Conservation (phyloP, 257 asterid genomes). For the Cynanchum wilfordii region DNA sequence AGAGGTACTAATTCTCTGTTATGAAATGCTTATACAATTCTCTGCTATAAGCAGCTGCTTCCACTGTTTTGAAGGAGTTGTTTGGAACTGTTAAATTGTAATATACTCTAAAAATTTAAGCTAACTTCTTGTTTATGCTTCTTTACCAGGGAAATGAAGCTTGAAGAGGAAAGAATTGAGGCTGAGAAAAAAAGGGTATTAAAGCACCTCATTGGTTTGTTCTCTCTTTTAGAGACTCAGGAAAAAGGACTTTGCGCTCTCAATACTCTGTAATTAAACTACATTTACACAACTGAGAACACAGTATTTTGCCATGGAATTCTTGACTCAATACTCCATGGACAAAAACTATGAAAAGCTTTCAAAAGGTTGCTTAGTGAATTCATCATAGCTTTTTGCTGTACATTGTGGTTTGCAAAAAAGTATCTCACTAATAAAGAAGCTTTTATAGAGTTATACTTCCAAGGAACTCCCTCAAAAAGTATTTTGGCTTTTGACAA, state of each 20-base stretch:
- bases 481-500: background rate
- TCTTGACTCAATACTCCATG: background rate
- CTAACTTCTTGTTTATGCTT: slow-evolving; percentile 9
- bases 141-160: slow-evolving; percentile 89
- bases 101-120: background rate
- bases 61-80: background rate
- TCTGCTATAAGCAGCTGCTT: background rate
- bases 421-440: background rate
- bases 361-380: background rate
- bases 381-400: background rate
- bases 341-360: background rate
- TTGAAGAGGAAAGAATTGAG: slow-evolving; percentile 94
- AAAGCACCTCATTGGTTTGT: slow-evolving; percentile 7
- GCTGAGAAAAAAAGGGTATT: slow-evolving; percentile 89
- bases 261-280: background rate
- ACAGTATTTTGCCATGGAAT: background rate
- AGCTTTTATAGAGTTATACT: background rate
- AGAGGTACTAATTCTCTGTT: background rate
- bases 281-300: background rate
- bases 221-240: background rate
- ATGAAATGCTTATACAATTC: too few species aligned
- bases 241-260: background rate
- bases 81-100: background rate
- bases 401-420: background rate
- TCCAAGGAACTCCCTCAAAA: background rate